Conservation (phyloP, 768 basidiomycete genomes). For the Podaxis pistillaris region DNA sequence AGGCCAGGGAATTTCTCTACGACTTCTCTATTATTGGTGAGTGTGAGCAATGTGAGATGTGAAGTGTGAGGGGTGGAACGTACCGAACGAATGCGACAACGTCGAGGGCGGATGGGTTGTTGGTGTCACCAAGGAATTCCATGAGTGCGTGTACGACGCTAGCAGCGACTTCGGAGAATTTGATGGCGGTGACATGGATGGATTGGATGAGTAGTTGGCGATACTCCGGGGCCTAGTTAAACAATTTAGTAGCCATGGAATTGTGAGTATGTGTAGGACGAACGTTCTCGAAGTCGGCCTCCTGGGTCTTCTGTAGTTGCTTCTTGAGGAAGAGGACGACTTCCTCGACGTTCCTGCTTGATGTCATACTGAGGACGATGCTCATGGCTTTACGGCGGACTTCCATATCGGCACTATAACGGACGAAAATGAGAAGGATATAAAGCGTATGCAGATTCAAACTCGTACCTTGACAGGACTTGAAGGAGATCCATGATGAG, state of each 20-base stretch:
- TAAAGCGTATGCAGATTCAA: background rate
- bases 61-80: background rate
- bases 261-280: background rate
- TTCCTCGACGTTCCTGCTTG: constrained; percentile 93
- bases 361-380: constrained; percentile 90
- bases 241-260: background rate
- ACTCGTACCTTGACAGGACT: constrained; percentile 69
- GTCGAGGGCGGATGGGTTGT: constrained; percentile 92
- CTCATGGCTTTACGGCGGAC: constrained; percentile 89
- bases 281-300: constrained; percentile 91
- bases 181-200: constrained; percentile 94
- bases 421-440: background rate
- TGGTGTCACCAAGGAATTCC: constrained; percentile 94
- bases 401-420: constrained; percentile 85
- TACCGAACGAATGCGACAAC: constrained; percentile 74
- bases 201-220: constrained; percentile 95
- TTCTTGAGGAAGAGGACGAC: constrained; percentile 97
- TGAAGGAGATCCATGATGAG: constrained; percentile 96
- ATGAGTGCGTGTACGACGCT: constrained; percentile 92
- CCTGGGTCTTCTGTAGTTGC: constrained; percentile 91
- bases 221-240: constrained; percentile 80
- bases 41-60: background rate
- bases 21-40: constrained; percentile 61
- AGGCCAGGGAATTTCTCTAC: constrained; percentile 96
- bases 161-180: constrained; percentile 95